Base-by-base conservation (phyloP, 2,329 filamentous ascomycete species). In the Diaporthe batatas region DNA sequence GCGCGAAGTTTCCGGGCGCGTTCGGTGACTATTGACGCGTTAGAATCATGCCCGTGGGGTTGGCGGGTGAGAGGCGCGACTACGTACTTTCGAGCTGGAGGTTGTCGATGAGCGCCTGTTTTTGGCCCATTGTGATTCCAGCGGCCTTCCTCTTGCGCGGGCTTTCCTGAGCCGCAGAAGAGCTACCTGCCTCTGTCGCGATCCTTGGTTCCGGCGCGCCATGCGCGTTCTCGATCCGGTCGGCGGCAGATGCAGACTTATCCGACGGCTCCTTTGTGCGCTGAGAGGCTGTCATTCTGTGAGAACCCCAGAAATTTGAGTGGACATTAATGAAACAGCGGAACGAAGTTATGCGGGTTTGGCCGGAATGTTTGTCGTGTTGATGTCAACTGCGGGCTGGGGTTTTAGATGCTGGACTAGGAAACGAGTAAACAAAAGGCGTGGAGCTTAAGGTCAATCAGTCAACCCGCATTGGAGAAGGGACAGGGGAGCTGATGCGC, bases 41-140 rank as follows among this genome's bases (percentile, higher is more conserved):
- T 71, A 78, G 64, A 69, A 54, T 59, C 55, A 47, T 34, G 34
- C 25, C 16, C 55, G 3, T 58, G 18, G 18, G 8, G n/a, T 32
- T n/a, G 32, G 29, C 25, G 29, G 12, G 49, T 47, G 34, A 6
- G 8, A 18, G 44, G 21, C 29, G 55, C 29, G 16, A 47, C 3
- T 49, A 77, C 91, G 75, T 87, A 97, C 95, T 90, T 83, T 98
- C 95, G 53, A 98, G 87, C 80, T 97, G 94, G 51, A 98, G 83
- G 78, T 98, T 97, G 79, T 98, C 94, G 73, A 98, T 92, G 68
- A 98, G 85, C 14, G 93, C 92, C 82, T 96, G 93, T 83, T 97
- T 98, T 81, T 97, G 94, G 53, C 87, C 86, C 71, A 89, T 81
- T 3, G 91, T 91, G 75, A 96, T 88, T 55, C 87, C 90, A 73